Base-by-base conservation (phyloP, 352 stramenopile species). In the Discostella stelligera region DNA sequence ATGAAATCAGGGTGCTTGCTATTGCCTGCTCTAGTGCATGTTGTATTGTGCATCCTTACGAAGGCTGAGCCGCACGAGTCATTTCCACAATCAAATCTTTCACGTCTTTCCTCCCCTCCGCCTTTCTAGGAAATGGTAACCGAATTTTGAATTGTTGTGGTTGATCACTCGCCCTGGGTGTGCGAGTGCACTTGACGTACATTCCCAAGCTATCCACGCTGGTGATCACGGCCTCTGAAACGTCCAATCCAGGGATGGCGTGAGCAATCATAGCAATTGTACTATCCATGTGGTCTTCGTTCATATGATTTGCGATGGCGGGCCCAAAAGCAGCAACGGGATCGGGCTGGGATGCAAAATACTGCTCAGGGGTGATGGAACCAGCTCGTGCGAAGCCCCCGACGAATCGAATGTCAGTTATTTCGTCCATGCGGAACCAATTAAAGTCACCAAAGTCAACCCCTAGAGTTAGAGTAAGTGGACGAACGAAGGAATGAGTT, bases 371-470 rank as follows among this genome's bases (percentile, higher is more conserved):
- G 9, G 84, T 87, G 16, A 94, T 74, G 23, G 60, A 71, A 25
- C 89, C 89, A n/a, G 88, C 89, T 46, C 88, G 63, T 16, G 89
- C 89, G 76, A 94, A 94, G 20, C 89, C 89, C 44, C 89, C 89
- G 10, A 94, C 89, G 71, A 94, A 94, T 50, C 85, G 79, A 53
- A 94, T 83, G 46, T 86, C 61, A 18, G 84, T 73, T 44, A 94
- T 86, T 32, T 90, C 75, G 53, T 86, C 71, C 86, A 93, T 89
- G 21, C 84, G 62, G 52, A 90, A 93, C 76, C 73, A 92, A 46
- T 91, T 89, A 63, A 94, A 94, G 73, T 94, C 89, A 18, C 88
- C 89, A 75, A 93, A 94, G 18, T 91, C 63, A 1, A 90, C 79
- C 89, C 89, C n/a, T n/a, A n/a, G n/a, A n/a, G n/a, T n/a, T n/a